Conservation (phyloP, 2,329 filamentous ascomycete genomes). For the Mycocentrospora acerina region DNA sequence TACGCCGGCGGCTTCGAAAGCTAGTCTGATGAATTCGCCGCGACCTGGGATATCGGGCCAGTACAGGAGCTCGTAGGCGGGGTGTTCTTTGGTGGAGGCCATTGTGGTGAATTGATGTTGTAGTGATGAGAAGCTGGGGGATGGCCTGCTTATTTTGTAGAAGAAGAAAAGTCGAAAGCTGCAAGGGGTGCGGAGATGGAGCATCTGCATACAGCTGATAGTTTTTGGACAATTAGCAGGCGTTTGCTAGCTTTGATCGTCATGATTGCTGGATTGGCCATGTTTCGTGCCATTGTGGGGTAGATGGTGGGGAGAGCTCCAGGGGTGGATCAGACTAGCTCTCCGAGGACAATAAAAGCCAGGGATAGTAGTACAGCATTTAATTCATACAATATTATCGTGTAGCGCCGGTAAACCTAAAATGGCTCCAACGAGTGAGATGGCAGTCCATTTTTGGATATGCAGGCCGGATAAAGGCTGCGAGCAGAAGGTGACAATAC, state of each 20-base stretch:
- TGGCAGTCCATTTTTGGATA: too few relatives aligned
- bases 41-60: constrained; percentile 72
- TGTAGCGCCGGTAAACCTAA: too few relatives aligned
- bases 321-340: not conserved
- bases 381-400: too few relatives aligned
- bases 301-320: not conserved
- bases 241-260: not conserved
- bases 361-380: too few relatives aligned
- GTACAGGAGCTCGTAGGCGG: constrained; percentile 67
- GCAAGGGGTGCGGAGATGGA: not conserved
- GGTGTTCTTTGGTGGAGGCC: constrained; percentile 35
- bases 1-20: constrained; percentile 67
- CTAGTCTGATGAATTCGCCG: constrained; percentile 71
- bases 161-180: not conserved
- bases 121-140: not conserved
- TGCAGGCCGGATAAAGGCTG: too few relatives aligned
- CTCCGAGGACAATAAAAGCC: too few relatives aligned
- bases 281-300: constrained; percentile 20
- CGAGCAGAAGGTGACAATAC: too few relatives aligned
- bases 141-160: not conserved
- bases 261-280: constrained; percentile 1
- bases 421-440: too few relatives aligned
- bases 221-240: not conserved
- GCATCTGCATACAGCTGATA: constrained; percentile 5
- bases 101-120: constrained; percentile 12